Percentiles rank a stretch among this genome's conserved stretches.
These are phyloP conservation scores for Saccharomycopsis crataegensis DNA, from an alignment of 1,139 yeast species.

Conservation along the genomic window DNA sequence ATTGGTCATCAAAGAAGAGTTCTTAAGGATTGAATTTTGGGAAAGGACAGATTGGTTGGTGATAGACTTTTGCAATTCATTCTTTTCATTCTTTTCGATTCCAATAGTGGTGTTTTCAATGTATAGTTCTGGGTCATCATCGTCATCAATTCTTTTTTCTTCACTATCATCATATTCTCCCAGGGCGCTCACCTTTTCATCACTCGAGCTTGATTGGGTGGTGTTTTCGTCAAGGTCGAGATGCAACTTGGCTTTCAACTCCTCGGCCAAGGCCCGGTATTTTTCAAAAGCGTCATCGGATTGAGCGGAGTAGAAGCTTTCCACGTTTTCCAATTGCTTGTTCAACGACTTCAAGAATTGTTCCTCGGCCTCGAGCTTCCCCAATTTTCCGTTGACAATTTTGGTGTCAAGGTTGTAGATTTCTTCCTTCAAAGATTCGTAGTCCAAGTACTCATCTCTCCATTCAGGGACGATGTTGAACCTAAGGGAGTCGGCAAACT, in stretches of 20 bases:
- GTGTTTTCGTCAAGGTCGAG: neutral
- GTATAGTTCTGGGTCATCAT: no score
- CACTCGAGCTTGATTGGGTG: neutral
- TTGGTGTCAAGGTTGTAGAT: conserved; percentile 57
- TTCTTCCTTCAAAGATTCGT: conserved; percentile 53
- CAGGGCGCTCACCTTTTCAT: neutral
- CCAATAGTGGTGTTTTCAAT: conserved; percentile 23
- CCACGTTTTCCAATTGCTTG: conserved; percentile 51
- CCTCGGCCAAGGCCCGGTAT: neutral
- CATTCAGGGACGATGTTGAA: conserved; percentile 75
- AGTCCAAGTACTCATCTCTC: conserved; percentile 62
- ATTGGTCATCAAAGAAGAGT: conserved; percentile 7
- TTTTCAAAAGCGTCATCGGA: neutral
- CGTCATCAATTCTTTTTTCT: neutral
- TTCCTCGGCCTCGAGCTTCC: conserved; percentile 24
- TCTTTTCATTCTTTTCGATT: conserved; percentile 29
- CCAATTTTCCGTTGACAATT: conserved; percentile 25
- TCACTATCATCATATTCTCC: neutral
- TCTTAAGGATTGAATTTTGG: neutral
- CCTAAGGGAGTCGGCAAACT: conserved; percentile 63
- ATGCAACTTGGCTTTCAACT: neutral
- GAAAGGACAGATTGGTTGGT: neutral
- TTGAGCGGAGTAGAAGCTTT: conserved; percentile 39
- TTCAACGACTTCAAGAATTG: conserved; percentile 46
- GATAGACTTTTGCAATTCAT: conserved; percentile 19